Conservation (phyloP, 345 rosid species). For the Clarkia xantiana region DNA sequence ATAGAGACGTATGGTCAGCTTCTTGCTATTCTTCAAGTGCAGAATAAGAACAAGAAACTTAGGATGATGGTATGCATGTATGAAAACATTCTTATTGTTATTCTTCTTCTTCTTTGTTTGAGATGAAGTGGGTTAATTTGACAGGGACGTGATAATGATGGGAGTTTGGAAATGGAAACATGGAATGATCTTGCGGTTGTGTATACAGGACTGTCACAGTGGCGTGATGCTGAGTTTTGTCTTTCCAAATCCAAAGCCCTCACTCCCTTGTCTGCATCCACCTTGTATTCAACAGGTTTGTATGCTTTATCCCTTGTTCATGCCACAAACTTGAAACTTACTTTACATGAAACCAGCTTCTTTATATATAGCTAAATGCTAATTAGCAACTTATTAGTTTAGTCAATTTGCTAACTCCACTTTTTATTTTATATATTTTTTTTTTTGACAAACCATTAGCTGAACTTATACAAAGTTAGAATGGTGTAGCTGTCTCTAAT, state of each 20-base stretch:
- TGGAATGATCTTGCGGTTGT: slow-evolving; percentile 63
- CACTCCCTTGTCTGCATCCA: slow-evolving; percentile 36
- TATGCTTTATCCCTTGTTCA: background rate
- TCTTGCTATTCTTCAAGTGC: slow-evolving; percentile 59
- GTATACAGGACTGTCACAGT: slow-evolving; percentile 42
- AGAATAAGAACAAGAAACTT: slow-evolving; percentile 23
- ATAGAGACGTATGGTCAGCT: slow-evolving; percentile 41
- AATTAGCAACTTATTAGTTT: background rate
- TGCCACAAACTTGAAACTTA: too few relatives aligned
- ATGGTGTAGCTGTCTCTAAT: too few relatives aligned
- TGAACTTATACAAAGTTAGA: too few relatives aligned
- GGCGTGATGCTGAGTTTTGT: slow-evolving; percentile 61
- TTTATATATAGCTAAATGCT: background rate
- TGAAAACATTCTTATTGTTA: too few relatives aligned
- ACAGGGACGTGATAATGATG: slow-evolving; percentile 14
- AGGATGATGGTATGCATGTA: slow-evolving; percentile 31
- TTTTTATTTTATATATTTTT: too few relatives aligned
- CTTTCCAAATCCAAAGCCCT: slow-evolving; percentile 50
- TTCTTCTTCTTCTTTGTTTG: too few relatives aligned
- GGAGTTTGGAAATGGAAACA: slow-evolving; percentile 48
- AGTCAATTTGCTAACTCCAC: too few relatives aligned
- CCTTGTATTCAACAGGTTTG: slow-evolving; percentile 40
- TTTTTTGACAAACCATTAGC: too few relatives aligned
- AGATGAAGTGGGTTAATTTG: too few relatives aligned
- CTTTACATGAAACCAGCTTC: too few relatives aligned